These are phyloP conservation scores for Neobulgaria alba DNA, from an alignment of 2,329 filamentous ascomycete species.

Conservation along the genomic window DNA sequence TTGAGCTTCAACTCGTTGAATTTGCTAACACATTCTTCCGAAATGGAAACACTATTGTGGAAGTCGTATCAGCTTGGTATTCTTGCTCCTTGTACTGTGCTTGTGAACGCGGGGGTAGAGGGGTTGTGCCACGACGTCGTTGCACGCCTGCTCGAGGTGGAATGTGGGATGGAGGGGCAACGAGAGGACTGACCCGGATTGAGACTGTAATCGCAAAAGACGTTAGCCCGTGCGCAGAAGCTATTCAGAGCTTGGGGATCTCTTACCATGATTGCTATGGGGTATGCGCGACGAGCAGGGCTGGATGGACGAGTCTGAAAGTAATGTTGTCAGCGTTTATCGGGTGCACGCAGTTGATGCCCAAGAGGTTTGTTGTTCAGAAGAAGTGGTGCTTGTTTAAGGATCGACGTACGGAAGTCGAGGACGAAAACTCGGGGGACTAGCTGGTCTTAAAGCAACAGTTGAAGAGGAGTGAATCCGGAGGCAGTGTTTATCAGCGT, in stretches of 20 bases:
- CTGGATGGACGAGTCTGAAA: conserved; percentile 10
- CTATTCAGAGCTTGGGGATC: background rate
- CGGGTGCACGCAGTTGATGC: background rate
- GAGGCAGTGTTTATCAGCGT: conserved; percentile 12
- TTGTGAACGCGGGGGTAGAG: too few relatives aligned
- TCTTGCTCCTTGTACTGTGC: too few relatives aligned
- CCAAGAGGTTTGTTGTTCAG: background rate
- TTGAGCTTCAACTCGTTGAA: conserved; percentile 79
- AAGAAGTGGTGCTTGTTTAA: background rate
- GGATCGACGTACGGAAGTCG: conserved; percentile 1
- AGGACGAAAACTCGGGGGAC: conserved; percentile 3
- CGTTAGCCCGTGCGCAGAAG: conserved; percentile 10
- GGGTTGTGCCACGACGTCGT: too few relatives aligned
- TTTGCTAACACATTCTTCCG: conserved; percentile 57
- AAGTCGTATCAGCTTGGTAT: too few relatives aligned
- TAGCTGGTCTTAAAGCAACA: conserved; percentile 1
- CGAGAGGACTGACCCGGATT: conserved; percentile 53
- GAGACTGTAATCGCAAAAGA: conserved; percentile 40
- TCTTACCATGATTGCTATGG: conserved; percentile 15
- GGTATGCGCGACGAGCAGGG: conserved; percentile 12
- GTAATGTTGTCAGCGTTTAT: conserved; percentile 16
- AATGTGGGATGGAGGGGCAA: conserved; percentile 14
- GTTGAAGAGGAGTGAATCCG: conserved; percentile 3
- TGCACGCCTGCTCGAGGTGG: too few relatives aligned
- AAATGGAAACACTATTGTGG: conserved; percentile 62